Evolutionary conservation across 257 asterid genomes (phyloP).

Genomic region (Schizonepeta tenuifolia): DNA sequence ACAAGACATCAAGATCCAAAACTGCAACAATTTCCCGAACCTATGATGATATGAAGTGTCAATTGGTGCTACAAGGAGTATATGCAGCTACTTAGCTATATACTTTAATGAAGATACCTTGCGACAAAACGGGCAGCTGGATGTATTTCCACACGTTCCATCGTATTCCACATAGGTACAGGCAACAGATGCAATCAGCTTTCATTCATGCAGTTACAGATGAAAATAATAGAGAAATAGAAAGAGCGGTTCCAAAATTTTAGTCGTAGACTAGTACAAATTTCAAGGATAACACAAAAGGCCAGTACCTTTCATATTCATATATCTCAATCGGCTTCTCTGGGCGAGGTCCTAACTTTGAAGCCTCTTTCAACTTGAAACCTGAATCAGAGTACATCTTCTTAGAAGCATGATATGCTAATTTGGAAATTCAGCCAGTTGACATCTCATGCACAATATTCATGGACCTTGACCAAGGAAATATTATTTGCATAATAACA

Average conservation of each 20-base stretch:
- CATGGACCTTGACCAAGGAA: not conserved
- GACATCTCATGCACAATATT: constrained; percentile 3
- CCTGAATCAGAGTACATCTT: constrained; percentile 50
- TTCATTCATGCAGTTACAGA: constrained; percentile 29
- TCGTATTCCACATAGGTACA: constrained; percentile 39
- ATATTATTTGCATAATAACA: not conserved
- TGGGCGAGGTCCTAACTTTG: constrained; percentile 90
- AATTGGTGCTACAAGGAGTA: not conserved
- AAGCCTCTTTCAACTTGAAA: constrained; percentile 80
- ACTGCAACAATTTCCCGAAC: constrained; percentile 85
- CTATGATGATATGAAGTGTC: constrained; percentile 45
- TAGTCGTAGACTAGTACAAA: not conserved
- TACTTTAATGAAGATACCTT: constrained; percentile 56
- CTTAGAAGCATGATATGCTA: constrained; percentile 28
- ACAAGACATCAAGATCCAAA: constrained; percentile 91
- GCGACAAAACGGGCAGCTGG: constrained; percentile 96
- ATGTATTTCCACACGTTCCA: constrained; percentile 50
- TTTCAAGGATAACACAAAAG: not conserved
- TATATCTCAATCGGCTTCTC: constrained; percentile 92
- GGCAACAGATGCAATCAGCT: constrained; percentile 44
- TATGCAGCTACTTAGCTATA: not conserved
- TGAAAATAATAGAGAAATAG: constrained; percentile 16
- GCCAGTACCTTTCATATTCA: constrained; percentile 74
- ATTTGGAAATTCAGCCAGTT: constrained; percentile 18
- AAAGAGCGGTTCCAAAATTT: constrained; percentile 13